Conservation (phyloP, 2,329 filamentous ascomycete species). For the Bimuria novae-zelandiae region DNA sequence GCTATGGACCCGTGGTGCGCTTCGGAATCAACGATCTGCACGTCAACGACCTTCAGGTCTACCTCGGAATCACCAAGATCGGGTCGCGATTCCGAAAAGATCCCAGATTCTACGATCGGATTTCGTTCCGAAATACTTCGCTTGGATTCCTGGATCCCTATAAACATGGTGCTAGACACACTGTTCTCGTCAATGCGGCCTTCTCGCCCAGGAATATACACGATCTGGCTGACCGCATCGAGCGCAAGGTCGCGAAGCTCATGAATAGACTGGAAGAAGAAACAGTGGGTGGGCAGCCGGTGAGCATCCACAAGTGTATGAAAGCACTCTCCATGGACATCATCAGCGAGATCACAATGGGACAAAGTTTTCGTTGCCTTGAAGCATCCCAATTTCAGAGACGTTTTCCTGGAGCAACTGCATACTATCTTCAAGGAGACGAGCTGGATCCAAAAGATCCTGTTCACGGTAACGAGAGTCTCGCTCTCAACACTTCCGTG, state of each 20-base stretch:
- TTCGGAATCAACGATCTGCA: not conserved
- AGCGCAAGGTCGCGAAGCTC: not conserved
- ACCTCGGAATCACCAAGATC: constrained; percentile 1
- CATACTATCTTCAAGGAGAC: not conserved
- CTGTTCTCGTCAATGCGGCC: not conserved
- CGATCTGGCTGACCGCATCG: not conserved
- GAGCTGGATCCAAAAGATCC: not conserved
- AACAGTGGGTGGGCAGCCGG: not conserved
- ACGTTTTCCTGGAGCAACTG: not conserved
- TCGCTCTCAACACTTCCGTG: not conserved
- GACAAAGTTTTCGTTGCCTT: not conserved
- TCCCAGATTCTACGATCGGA: not conserved
- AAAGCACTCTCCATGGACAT: not conserved
- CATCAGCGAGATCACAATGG: not conserved
- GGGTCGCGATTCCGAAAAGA: constrained; percentile 1
- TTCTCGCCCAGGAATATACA: not conserved
- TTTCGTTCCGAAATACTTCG: not conserved
- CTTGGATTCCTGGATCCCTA: not conserved
- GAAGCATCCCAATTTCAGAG: not conserved
- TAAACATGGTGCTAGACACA: not conserved
- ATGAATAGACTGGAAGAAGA: not conserved
- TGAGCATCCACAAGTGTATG: not conserved
- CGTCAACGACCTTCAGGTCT: not conserved
- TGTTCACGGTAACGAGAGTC: not conserved
- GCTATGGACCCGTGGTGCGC: not conserved